Base-by-base conservation (phyloP, 2,329 filamentous ascomycete genomes). In the Fusarium torreyae region DNA sequence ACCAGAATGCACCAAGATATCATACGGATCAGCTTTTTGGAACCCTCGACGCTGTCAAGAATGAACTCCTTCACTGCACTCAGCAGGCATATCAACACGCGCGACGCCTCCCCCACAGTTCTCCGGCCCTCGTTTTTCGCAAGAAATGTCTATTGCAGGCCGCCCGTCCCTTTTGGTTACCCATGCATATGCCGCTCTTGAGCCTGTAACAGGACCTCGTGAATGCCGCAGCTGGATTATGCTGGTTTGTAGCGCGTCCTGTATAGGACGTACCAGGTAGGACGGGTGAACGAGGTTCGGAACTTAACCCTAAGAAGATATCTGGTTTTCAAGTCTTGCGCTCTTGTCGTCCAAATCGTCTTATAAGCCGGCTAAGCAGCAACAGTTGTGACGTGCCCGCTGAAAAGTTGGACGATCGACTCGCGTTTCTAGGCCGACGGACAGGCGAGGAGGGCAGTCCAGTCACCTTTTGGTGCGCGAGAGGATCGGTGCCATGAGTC, bases 281-380 rank as follows among this genome's bases (percentile, higher is more conserved):
- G 70, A 77, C 76, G 83, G 82, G 87, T 86, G 88, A 91, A 88
- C 85, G 84, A 84, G 81, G 84, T 82, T 91, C 90, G 93, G 92
- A 94, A 94, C 92, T 94, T 97, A 97, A 97, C 94, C 94, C 94
- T 97, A 97, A 92, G 87, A 84, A 84, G 81, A 83, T 78, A 80
- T 84, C 89, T 92, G 92, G 93, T 89, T 87, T 74, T 49, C 15
- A 67, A 92, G 92, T 86, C 76, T 94, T 92, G 89, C 89, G 88
- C 85, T 86, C 83, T 70, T 87, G 90, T 91, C 89, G 89, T 89
- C 81, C 86, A 82, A 86, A 82, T 83, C 84, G 83, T 86, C 86
- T 89, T 94, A 78, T 94, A 94, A 76, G 81, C 78, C 74, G 71
- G 67, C 57, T 71, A 70, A 74, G 71, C 66, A 54, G 71, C 64